Evolutionary conservation across 176 grass and related monocot genomes (phyloP), one percentile per base, ranked within the genome.

Genomic region (Areca catechu): DNA sequence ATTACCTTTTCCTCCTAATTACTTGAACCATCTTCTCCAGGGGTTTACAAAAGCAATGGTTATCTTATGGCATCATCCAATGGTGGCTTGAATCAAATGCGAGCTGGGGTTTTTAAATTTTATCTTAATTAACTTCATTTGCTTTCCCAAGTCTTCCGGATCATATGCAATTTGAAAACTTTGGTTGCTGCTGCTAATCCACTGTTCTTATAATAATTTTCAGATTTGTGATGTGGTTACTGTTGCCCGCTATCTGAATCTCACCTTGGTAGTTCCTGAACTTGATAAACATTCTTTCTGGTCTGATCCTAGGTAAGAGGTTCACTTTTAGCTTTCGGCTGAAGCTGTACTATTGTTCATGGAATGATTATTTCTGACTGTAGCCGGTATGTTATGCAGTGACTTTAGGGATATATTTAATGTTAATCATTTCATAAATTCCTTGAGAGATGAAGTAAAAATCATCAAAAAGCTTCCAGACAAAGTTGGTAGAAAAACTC

Each of bases 201-300:
- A 70, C 67, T 20, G 17, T 79, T 72, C 53, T 65, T 84, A 67
- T 43, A 43, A 43, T 43, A 43, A 12, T 43, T 43, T 43, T 14
- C 72, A 97, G 93, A 97, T 97, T 62, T 91, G 87, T 7, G 86
- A 97, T 64, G 91, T 97, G 87, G 87, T 97, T 48, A 85, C 87
- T 37, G 69, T 97, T 60, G 93, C 93, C 60, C 65, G 80, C 29
- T 88, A 88, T 79, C 80, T 97, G 69, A 91, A 97, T 76, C 87
- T 88, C 52, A 97, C 87, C n/a, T 67, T 97, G 58, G 83, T 97
- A 18, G 54, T 88, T 80, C 93, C 93, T 58, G 80, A 97, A 86
- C 93, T 91, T 54, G 93, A 97, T 79, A 97, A 97, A 66, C 80
- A 80, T 67, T 97, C 93, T 74, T 97, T 97, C 82, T 97, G 93